Percentiles rank a stretch among this genome's conserved stretches.
These are phyloP conservation scores for Rauvolfia tetraphylla DNA, from an alignment of 257 asterid species.

Conservation along the genomic window DNA sequence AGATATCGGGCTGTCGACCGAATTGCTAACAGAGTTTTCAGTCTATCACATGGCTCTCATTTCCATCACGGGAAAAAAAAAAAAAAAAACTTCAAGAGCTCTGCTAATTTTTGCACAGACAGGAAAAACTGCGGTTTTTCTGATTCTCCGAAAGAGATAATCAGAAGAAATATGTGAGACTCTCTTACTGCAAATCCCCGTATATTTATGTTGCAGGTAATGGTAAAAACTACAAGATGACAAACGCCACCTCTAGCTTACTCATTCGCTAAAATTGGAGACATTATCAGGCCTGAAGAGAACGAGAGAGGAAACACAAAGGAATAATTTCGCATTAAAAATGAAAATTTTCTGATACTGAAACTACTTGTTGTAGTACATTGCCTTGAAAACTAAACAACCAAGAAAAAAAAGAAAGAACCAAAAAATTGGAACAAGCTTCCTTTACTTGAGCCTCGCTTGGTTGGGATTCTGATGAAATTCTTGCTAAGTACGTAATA, in stretches of 20 bases:
- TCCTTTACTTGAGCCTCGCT: slow-evolving; percentile 13
- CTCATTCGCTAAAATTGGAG: not conserved
- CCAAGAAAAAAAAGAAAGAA: not conserved
- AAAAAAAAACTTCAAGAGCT: not conserved
- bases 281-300: not conserved
- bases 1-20: slow-evolving; percentile 8
- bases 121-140: not conserved
- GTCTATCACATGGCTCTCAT: not conserved
- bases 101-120: not conserved
- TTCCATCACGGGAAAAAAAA: no score
- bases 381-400: slow-evolving; percentile 18
- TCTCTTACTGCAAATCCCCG: no score
- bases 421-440: slow-evolving; percentile 18
- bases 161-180: no score
- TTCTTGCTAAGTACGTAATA: not conserved
- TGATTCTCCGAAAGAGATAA: not conserved
- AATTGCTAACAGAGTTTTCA: not conserved
- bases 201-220: no score
- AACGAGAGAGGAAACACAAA: not conserved
- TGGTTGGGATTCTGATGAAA: slow-evolving; percentile 1
- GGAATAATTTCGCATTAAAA: not conserved
- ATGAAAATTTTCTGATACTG: not conserved
- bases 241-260: not conserved
- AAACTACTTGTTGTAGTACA: slow-evolving; percentile 16
- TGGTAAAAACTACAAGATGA: not conserved